These are phyloP conservation scores for Micractinium conductrix DNA, from an alignment of 139 green algal species.

Conservation along the genomic window DNA sequence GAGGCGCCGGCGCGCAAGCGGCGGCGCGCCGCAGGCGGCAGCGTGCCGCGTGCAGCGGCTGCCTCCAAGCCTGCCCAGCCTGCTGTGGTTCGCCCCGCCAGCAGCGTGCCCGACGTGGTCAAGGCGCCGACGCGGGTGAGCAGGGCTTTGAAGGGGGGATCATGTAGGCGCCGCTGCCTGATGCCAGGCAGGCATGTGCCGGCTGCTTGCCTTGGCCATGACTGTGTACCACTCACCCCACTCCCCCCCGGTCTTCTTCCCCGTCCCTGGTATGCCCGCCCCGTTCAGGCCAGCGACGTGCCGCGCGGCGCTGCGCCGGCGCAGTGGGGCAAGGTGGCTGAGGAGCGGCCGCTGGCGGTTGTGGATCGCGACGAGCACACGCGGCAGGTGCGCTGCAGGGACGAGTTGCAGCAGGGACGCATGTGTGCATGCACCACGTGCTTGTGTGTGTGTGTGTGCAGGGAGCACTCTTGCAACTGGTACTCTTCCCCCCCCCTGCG, in stretches of 20 bases:
- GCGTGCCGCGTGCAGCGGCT: too few species aligned
- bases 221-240: background rate
- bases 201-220: background rate
- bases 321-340: constrained; percentile 43
- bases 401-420: too few species aligned
- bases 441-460: too few species aligned
- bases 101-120: background rate
- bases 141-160: background rate
- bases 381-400: background rate
- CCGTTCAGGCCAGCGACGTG: background rate
- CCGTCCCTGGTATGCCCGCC: background rate
- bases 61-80: background rate
- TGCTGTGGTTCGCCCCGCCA: background rate
- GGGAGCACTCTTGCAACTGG: too few species aligned
- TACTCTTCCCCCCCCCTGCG: too few species aligned
- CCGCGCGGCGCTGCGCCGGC: constrained; percentile 24
- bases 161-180: too few species aligned
- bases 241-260: background rate
- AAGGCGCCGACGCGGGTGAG: background rate
- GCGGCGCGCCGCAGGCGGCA: background rate
- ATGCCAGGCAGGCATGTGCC: background rate
- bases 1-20: background rate
- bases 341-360: constrained; percentile 42
- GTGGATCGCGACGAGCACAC: constrained; percentile 37
- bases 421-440: too few species aligned